phyloP scores from a whole-genome alignment of 2,329 filamentous ascomycete species.

The Macrophomina tecta region DNA sequence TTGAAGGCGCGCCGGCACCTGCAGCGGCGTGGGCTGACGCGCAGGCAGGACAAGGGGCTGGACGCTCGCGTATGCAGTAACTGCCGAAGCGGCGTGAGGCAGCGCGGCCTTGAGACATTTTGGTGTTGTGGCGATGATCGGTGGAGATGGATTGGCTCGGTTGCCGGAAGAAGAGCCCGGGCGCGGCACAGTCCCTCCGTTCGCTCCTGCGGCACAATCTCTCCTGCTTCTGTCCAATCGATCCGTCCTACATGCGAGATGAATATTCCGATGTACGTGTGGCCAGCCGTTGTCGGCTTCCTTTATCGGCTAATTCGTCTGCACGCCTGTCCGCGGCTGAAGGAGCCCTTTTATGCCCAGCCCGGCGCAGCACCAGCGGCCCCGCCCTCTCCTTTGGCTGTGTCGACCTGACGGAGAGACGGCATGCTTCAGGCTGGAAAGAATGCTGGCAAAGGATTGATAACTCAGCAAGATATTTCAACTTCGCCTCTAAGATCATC shows the following conservation, averaged over 20 bases:
- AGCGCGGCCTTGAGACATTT: not conserved
- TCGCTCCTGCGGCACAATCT: conserved; percentile 13
- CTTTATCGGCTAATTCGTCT: not conserved
- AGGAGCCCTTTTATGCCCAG: not conserved
- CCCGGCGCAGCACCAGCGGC: not conserved
- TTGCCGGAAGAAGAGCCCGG: not conserved
- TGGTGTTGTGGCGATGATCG: conserved; percentile 6
- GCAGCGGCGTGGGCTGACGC: not conserved
- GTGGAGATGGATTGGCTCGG: not conserved
- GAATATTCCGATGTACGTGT: not conserved
- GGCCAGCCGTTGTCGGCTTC: not conserved
- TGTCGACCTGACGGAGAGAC: not conserved
- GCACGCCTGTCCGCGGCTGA: not conserved
- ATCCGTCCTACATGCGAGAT: conserved; percentile 7
- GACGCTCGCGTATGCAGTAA: not conserved
- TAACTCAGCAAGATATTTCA: too few relatives aligned
- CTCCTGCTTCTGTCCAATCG: not conserved
- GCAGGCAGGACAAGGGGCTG: not conserved
- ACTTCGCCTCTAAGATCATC: too few relatives aligned
- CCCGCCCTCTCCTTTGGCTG: not conserved
- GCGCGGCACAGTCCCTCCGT: conserved; percentile 6
- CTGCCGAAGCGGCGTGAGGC: not conserved
- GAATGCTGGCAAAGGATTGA: too few relatives aligned
- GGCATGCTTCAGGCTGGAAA: too few relatives aligned
- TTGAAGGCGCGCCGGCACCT: not conserved